These are phyloP conservation scores for Sugiyamaella valdiviana DNA, from an alignment of 805 yeast species.

Conservation along the genomic window DNA sequence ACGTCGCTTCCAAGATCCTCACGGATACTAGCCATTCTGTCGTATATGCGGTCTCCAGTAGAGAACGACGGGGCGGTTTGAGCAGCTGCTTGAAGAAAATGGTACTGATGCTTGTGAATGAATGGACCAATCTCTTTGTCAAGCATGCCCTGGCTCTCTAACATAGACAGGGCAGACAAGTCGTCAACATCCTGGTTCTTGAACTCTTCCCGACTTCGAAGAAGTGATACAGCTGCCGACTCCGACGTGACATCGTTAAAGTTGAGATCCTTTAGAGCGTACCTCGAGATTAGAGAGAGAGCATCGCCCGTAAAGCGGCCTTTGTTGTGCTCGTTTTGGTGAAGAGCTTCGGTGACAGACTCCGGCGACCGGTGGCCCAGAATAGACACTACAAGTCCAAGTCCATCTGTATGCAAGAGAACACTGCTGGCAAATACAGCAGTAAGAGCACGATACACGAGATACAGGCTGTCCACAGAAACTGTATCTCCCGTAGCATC, in stretches of 20 bases:
- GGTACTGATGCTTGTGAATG: conserved; percentile 8
- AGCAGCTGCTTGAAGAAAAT: conserved; percentile 7
- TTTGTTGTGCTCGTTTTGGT: neutral
- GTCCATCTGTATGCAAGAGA: neutral
- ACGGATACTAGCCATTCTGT: conserved; percentile 10
- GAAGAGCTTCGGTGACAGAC: neutral
- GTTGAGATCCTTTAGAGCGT: conserved; percentile 19
- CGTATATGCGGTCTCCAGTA: conserved; percentile 2
- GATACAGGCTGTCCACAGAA: conserved; percentile 2
- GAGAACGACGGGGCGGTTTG: neutral
- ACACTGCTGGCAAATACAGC: conserved; percentile 4
- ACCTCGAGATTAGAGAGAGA: conserved; percentile 6
- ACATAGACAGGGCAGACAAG: conserved; percentile 7
- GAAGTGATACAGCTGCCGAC: conserved; percentile 13
- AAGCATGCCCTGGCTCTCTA: neutral
- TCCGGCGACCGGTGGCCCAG: neutral
- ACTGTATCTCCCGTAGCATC: neutral
- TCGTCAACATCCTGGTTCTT: conserved; percentile 1
- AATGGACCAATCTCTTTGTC: conserved; percentile 8
- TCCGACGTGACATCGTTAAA: conserved; percentile 11
- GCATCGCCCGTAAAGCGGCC: too few species aligned
- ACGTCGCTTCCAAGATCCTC: conserved; percentile 25
- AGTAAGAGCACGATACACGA: neutral
- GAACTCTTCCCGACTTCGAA: conserved; percentile 6
- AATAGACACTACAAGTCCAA: neutral